phyloP scores from a whole-genome alignment of 2,329 filamentous ascomycete genomes.

The Cladorrhinum sp. region DNA sequence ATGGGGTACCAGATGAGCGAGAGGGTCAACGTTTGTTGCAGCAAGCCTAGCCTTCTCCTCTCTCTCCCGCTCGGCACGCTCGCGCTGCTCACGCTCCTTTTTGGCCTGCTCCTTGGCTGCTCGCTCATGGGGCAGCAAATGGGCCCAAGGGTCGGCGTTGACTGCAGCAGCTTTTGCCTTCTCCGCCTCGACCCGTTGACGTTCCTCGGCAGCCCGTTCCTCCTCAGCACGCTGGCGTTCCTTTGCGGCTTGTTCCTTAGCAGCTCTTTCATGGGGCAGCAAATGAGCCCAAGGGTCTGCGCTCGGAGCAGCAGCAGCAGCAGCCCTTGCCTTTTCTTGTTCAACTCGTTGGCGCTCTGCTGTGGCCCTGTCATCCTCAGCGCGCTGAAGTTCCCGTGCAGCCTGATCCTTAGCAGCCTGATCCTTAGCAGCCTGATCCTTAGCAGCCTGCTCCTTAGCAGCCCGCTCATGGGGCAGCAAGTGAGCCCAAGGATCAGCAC shows the following conservation, averaged over 20 bases:
- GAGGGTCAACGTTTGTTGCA: not conserved
- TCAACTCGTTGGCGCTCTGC: not conserved
- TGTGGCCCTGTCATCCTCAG: not conserved
- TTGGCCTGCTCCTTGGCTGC: constrained; percentile 2
- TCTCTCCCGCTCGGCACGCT: not conserved
- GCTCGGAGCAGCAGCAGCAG: not conserved
- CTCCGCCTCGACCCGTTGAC: not conserved
- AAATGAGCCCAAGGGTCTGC: constrained; percentile 5
- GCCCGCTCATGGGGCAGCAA: constrained; percentile 18
- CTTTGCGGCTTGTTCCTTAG: constrained; percentile 2
- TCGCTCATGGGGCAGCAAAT: constrained; percentile 11
- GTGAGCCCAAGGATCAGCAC: constrained; percentile 1
- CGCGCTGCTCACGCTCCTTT: not conserved
- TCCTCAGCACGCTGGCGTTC: not conserved
- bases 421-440: not conserved
- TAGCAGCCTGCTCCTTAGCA: constrained; percentile 5
- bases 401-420: not conserved
- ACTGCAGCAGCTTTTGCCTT: not conserved
- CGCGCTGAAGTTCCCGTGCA: not conserved
- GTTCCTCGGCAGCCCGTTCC: not conserved
- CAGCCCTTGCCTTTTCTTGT: too few species aligned
- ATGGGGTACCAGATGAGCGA: not conserved
- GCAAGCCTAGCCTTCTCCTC: not conserved
- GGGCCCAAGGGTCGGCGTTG: not conserved
- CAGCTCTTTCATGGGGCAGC: constrained; percentile 15